Evolutionary conservation across 2,329 filamentous ascomycete genomes (phyloP), one percentile per base, ranked within the genome.

Genomic region (Hypoxylon sp.): DNA sequence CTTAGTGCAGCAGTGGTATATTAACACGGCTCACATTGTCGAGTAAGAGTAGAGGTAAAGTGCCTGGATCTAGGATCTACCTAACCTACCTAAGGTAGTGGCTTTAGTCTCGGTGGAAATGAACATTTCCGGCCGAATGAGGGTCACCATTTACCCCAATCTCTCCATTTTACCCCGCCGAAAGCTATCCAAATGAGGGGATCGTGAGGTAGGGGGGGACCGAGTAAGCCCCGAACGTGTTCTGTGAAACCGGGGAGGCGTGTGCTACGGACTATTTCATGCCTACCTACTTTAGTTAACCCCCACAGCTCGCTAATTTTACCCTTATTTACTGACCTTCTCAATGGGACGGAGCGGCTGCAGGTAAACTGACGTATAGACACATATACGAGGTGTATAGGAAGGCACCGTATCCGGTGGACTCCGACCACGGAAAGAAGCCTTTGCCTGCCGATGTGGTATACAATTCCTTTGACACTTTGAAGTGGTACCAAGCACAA

Each of bases 41-140:
- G 15, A 60, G 56, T n/a, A n/a, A n/a, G n/a, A n/a, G 53, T 59
- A 54, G 59, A 54, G 55, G 7, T 30, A 49, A 47, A 46, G 43
- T 47, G 13, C 44, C 44, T 28, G 44, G 6, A 17, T 28, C 44
- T 47, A 47, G n/a, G n/a, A n/a, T n/a, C n/a, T n/a, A n/a, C n/a
- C n/a, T n/a, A n/a, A n/a, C n/a, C n/a, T n/a, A n/a, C n/a, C n/a
- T n/a, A n/a, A n/a, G n/a, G n/a, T n/a, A n/a, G 44, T 28, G 44
- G 19, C 11, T 56, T 56, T 68, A 65, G 53, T 50, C 51, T 72
- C 71, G 71, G 62, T 59, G 59, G 28, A 65, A 72, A 69, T 68
- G 54, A 59, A 61, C 66, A 44, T 69, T 68, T 63, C 54, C 64
- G 62, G 60, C 48, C 48, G 60, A 61, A 56, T 26, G 32, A n/a